A percentile compares a stretch with the other conserved stretches of the same genome.
phyloP scores from a whole-genome alignment of 1,139 yeast genomes.

The Hyphopichia wangnamkhiaoensis region DNA sequence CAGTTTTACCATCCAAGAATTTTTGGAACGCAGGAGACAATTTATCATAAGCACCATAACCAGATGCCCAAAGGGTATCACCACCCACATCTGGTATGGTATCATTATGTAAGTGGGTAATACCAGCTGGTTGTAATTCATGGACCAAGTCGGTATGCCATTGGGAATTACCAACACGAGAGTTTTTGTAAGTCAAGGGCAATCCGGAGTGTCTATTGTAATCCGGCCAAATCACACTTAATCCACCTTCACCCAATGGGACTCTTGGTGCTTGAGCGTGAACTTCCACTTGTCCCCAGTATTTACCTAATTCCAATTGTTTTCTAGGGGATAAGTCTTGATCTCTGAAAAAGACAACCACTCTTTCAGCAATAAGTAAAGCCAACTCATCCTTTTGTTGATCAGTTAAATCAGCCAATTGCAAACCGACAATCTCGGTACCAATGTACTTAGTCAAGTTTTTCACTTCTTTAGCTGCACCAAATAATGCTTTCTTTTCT shows the following conservation, averaged over 20 bases:
- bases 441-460: slow-evolving; percentile 45
- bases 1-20: slow-evolving; percentile 41
- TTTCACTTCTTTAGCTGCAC: slow-evolving; percentile 43
- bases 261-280: slow-evolving; percentile 42
- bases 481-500: slow-evolving; percentile 23
- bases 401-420: slow-evolving; percentile 47
- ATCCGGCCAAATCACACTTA: slow-evolving; percentile 57
- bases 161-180: slow-evolving; percentile 32
- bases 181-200: slow-evolving; percentile 29
- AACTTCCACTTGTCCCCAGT: slow-evolving; percentile 46
- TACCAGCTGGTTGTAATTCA: slow-evolving; percentile 40
- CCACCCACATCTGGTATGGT: slow-evolving; percentile 38
- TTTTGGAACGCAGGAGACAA: slow-evolving; percentile 37
- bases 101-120: slow-evolving; percentile 39
- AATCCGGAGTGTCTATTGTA: slow-evolving; percentile 25
- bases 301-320: slow-evolving; percentile 46
- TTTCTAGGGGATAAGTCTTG: slow-evolving; percentile 45
- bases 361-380: slow-evolving; percentile 42
- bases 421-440: slow-evolving; percentile 58
- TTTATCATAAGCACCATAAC: slow-evolving; percentile 41
- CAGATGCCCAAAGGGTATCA: slow-evolving; percentile 39
- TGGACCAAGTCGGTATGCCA: slow-evolving; percentile 43
- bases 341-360: slow-evolving; percentile 44
- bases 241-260: slow-evolving; percentile 37
- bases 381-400: slow-evolving; percentile 55